A percentile compares a stretch with the other conserved stretches of the same genome.
phyloP scores from a whole-genome alignment of 495 filamentous ascomycete genomes.

The Neurospora sublineolata region DNA sequence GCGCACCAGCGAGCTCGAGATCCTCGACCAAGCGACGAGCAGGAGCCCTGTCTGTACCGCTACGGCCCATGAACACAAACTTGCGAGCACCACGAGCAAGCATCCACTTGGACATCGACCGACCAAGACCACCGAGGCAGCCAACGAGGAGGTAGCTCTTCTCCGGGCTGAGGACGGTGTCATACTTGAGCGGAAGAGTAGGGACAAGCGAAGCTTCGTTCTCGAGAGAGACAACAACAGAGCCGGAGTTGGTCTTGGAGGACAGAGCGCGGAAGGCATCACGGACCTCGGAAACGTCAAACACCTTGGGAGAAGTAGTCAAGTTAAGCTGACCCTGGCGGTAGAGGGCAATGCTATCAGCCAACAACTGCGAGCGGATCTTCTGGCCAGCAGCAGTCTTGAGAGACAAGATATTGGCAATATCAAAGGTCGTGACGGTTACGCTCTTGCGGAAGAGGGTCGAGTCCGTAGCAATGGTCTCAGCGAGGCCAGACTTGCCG shows the following conservation, averaged over 20 bases:
- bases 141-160: slow-evolving; percentile 45
- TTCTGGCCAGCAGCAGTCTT: slow-evolving; percentile 18
- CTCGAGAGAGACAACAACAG: slow-evolving; percentile 4
- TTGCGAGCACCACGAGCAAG: slow-evolving; percentile 36
- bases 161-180: slow-evolving; percentile 7
- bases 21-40: slow-evolving; percentile 4
- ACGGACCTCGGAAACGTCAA: slow-evolving; percentile 30
- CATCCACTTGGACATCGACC: slow-evolving; percentile 42
- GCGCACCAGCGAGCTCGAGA: slow-evolving; percentile 3
- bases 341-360: neutral
- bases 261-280: slow-evolving; percentile 34
- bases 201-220: slow-evolving; percentile 8
- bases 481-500: slow-evolving; percentile 19
- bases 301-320: slow-evolving; percentile 5
- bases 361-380: neutral
- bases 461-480: slow-evolving; percentile 13
- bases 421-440: slow-evolving; percentile 27
- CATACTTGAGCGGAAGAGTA: slow-evolving; percentile 14
- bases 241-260: slow-evolving; percentile 6
- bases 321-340: neutral
- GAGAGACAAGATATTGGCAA: slow-evolving; percentile 16
- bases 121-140: slow-evolving; percentile 47
- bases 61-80: slow-evolving; percentile 4
- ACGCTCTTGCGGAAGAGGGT: slow-evolving; percentile 29
- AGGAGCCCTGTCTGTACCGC: neutral